Percentiles rank a stretch among this genome's conserved stretches.
Conservation (phyloP, 441 rosid species). For the Gossypium laxum region DNA sequence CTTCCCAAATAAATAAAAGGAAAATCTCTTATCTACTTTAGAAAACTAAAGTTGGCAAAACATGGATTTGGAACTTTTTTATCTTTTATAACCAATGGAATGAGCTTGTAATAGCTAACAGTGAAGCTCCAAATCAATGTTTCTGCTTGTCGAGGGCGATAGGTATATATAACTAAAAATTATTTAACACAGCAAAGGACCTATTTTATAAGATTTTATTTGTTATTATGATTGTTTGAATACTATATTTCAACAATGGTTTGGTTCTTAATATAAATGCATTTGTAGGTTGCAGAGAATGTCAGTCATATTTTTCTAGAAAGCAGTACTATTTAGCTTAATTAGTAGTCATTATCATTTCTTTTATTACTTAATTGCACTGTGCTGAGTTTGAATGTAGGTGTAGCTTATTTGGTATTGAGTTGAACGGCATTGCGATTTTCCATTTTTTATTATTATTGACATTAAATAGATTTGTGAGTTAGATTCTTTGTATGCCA, state of each 20-base stretch:
- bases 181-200: neutral
- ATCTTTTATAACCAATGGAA: neutral
- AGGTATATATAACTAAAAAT: neutral
- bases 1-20: neutral
- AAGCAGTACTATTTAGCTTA: neutral
- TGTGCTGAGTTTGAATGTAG: neutral
- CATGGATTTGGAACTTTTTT: neutral
- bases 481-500: neutral
- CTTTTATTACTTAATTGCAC: neutral
- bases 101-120: neutral
- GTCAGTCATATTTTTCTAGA: neutral
- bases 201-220: neutral
- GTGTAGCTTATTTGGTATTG: neutral
- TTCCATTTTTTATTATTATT: neutral
- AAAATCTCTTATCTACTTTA: neutral
- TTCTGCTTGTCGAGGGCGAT: neutral
- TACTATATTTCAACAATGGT: neutral
- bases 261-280: neutral
- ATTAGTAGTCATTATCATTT: neutral
- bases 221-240: neutral
- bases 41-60: neutral
- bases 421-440: neutral
- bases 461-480: neutral
- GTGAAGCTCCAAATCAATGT: neutral
- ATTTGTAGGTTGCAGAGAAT: neutral